These are phyloP conservation scores for Trichosporon ovoides DNA, from an alignment of 1,284 basidiomycete species.

Conservation along the genomic window DNA sequence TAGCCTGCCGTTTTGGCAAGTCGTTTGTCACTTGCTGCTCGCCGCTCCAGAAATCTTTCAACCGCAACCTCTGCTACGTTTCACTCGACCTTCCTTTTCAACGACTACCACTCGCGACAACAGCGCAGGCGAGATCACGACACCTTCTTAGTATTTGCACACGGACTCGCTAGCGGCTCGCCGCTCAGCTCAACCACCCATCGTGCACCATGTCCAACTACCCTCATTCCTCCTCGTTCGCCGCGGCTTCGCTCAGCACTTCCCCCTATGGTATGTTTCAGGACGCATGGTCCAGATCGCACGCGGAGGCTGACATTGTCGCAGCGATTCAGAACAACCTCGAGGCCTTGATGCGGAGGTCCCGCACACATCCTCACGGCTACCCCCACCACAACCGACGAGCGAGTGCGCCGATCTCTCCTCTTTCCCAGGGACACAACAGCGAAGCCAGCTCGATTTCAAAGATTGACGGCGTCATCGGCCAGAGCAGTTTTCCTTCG, in stretches of 20 bases:
- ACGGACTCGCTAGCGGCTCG: neutral
- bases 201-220: conserved; percentile 37
- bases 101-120: neutral
- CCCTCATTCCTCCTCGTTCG: conserved; percentile 37
- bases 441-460: conserved; percentile 1
- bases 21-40: too few species aligned
- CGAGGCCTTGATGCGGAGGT: conserved; percentile 42
- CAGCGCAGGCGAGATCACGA: too few species aligned
- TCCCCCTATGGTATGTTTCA: conserved; percentile 40
- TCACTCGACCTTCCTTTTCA: too few species aligned
- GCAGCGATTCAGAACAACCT: conserved; percentile 44
- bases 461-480: neutral
- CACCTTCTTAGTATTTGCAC: neutral
- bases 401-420: neutral
- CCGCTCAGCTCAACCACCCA: neutral
- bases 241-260: conserved; percentile 40
- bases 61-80: too few species aligned
- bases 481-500: neutral
- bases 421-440: neutral
- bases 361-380: conserved; percentile 27
- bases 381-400: neutral
- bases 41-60: too few species aligned
- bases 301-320: neutral
- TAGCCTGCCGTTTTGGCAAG: too few species aligned
- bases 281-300: neutral